A percentile compares a stretch with the other conserved stretches of the same genome.
Conservation (phyloP, 345 rosid genomes). For the Populus euphratica region DNA sequence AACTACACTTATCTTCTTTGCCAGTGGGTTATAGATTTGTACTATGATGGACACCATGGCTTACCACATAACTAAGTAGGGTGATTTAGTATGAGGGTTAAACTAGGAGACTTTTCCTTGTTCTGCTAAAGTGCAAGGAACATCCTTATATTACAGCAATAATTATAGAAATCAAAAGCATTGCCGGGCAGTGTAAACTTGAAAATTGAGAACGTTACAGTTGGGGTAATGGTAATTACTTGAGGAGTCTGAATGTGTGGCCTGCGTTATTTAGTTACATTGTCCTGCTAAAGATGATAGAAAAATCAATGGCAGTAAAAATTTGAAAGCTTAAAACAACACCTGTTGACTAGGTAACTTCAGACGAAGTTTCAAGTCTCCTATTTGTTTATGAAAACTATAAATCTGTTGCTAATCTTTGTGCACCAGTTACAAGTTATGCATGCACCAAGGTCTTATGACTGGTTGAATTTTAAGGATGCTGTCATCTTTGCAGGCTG, state of each 20-base stretch:
- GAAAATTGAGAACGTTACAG: background rate
- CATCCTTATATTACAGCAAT: background rate
- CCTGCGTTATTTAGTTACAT: background rate
- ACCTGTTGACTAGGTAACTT: background rate
- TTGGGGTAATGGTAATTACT: background rate
- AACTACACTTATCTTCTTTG: background rate
- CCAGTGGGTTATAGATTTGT: background rate
- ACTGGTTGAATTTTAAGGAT: background rate
- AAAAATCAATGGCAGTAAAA: background rate
- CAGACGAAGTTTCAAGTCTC: background rate
- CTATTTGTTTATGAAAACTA: background rate
- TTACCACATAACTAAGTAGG: background rate
- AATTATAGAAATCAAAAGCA: background rate
- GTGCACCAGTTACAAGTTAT: background rate
- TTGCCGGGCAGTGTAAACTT: background rate
- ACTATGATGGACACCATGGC: background rate
- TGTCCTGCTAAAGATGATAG: background rate
- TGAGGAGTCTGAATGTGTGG: background rate
- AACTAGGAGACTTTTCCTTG: background rate
- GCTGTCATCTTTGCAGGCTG: conserved; percentile 15
- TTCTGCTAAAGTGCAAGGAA: background rate
- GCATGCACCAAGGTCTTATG: background rate
- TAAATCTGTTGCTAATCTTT: conserved; percentile 10
- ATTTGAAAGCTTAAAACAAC: background rate
- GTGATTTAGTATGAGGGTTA: background rate